Percentiles rank a stretch among this genome's conserved stretches.
Evolutionary conservation across 371 early-diverging fungal species (phyloP).

Genomic region (Lichtheimia ornata): DNA sequence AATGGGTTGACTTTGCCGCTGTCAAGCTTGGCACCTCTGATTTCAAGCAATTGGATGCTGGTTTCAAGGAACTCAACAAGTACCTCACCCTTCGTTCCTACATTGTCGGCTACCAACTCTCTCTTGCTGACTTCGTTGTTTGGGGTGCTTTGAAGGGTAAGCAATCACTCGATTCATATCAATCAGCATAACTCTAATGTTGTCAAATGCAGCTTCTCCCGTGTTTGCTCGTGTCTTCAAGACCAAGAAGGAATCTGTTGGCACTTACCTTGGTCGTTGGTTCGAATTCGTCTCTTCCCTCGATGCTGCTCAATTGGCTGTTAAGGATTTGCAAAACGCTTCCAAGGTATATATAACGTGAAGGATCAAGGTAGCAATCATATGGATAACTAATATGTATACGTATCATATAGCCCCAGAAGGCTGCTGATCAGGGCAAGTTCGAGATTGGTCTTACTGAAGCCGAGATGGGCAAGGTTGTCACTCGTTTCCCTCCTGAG

Average conservation of each 20-base stretch:
- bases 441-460: constrained; percentile 90
- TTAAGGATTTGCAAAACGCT: constrained; percentile 52
- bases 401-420: constrained; percentile 16
- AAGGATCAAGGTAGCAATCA: not conserved
- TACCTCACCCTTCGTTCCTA: constrained; percentile 81
- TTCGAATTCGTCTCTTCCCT: constrained; percentile 73
- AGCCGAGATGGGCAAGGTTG: constrained; percentile 85
- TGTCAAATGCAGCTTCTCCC: constrained; percentile 55
- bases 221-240: constrained; percentile 82
- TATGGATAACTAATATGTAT: too few species aligned
- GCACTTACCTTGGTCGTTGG: constrained; percentile 84
- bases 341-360: constrained; percentile 30
- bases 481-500: constrained; percentile 99
- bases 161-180: not conserved
- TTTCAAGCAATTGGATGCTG: constrained; percentile 72
- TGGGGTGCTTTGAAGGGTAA: constrained; percentile 87
- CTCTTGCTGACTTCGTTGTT: constrained; percentile 83
- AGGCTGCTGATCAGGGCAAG: constrained; percentile 84
- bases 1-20: constrained; percentile 68
- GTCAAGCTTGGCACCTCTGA: constrained; percentile 61
- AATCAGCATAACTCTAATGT: not conserved
- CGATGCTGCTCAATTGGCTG: constrained; percentile 55
- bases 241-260: constrained; percentile 69
- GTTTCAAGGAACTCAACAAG: constrained; percentile 72
- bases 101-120: constrained; percentile 76